These are phyloP conservation scores for Myotisia sp. DNA, from an alignment of 2,329 filamentous ascomycete species.

Conservation along the genomic window DNA sequence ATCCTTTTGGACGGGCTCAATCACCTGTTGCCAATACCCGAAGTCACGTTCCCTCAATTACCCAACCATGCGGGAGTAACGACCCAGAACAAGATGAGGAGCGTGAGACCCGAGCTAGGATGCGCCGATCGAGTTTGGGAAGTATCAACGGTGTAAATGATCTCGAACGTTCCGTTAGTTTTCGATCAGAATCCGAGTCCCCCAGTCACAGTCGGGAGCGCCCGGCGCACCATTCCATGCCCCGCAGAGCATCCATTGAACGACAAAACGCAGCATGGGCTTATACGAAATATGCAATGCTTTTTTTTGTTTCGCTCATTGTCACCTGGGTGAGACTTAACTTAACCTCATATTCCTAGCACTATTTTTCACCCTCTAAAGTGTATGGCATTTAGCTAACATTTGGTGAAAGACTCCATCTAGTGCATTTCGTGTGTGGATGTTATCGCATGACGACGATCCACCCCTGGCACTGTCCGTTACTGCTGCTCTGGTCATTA, in stretches of 20 bases:
- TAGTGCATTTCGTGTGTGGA: conserved; percentile 62
- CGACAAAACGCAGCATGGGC: conserved; percentile 25
- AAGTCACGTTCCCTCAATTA: no score
- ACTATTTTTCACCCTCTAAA: not conserved
- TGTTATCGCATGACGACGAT: conserved; percentile 43
- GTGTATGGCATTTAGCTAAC: not conserved
- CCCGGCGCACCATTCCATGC: no score
- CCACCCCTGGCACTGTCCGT: conserved; percentile 50
- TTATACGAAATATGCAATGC: conserved; percentile 27
- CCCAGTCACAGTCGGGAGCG: no score
- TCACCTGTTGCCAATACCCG: no score
- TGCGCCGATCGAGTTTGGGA: no score
- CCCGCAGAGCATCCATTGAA: conserved; percentile 15
- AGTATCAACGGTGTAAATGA: no score
- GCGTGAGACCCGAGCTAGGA: no score
- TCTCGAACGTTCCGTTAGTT: no score
- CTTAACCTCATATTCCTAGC: not conserved
- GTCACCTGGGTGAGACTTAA: conserved; percentile 31
- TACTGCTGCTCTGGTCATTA: conserved; percentile 58
- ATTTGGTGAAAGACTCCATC: conserved; percentile 49
- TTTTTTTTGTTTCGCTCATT: conserved; percentile 29
- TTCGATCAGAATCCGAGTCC: no score
- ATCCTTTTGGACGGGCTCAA: no score
- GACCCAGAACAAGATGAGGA: no score
- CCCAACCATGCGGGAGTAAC: no score